These are phyloP conservation scores for Cyclotella baltica DNA, from an alignment of 108 stramenopile species.

Conservation along the genomic window DNA sequence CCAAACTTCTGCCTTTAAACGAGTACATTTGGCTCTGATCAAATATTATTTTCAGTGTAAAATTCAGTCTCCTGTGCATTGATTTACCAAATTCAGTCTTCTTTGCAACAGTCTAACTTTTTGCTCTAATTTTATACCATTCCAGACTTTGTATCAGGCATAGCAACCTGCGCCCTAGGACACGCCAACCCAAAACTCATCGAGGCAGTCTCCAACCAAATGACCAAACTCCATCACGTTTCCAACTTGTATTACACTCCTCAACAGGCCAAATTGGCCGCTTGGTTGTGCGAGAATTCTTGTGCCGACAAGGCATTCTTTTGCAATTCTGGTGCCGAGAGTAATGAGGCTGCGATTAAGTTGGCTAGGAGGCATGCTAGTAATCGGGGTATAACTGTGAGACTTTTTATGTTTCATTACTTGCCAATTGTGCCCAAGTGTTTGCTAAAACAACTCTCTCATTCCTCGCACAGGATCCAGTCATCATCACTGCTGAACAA, in stretches of 20 bases:
- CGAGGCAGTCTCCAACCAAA: constrained; percentile 86
- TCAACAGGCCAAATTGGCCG: constrained; percentile 89
- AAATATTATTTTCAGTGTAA: background rate
- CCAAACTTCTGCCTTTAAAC: too few relatives aligned
- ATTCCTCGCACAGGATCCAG: constrained; percentile 74
- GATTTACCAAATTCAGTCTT: background rate
- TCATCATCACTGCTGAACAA: constrained; percentile 92
- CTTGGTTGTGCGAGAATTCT: constrained; percentile 92
- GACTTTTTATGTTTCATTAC: constrained; percentile 21
- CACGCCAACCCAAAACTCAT: constrained; percentile 87
- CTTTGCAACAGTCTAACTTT: background rate
- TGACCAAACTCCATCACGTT: constrained; percentile 90
- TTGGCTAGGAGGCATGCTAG: constrained; percentile 88
- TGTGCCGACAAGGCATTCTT: constrained; percentile 97
- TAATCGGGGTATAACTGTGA: constrained; percentile 77
- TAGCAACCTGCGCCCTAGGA: constrained; percentile 95
- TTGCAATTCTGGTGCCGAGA: constrained; percentile 98
- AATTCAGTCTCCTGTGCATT: background rate
- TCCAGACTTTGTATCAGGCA: constrained; percentile 93
- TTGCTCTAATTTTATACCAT: too few relatives aligned
- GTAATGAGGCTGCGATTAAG: constrained; percentile 98
- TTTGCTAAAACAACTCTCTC: background rate
- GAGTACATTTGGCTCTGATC: background rate
- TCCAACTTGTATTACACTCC: constrained; percentile 95
- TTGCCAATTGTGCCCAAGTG: too few relatives aligned